Base-by-base conservation (phyloP, 495 filamentous ascomycete species). In the Bathelium albidoporum region DNA sequence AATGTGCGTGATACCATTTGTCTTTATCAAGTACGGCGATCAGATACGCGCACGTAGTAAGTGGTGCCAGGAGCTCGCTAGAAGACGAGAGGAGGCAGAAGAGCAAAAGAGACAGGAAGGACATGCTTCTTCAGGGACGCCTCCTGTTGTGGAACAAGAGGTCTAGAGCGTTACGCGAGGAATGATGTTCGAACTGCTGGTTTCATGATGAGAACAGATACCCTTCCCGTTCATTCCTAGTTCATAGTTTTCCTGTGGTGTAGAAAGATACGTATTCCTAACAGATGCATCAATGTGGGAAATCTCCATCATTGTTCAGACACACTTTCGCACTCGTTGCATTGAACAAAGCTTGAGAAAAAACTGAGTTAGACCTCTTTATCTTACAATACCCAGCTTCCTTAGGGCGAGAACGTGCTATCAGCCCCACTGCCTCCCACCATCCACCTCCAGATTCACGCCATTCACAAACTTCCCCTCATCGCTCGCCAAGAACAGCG, bases 41-140 rank as follows among this genome's bases (percentile, higher is more conserved):
- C 60, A 28, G 58, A 69, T 78, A 20, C 65, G 75, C 49, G 68
- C 66, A 43, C 74, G 67, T 59, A 73, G 71, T 58, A 68, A 70
- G 68, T 78, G 77, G 62, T 77, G 75, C 64, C 74, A 76, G 68
- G 69, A 75, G 59, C 52, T 78, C 62, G 59, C 44, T 45, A 69
- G 52, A 66, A 66, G 68, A 64, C 65, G 63, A 62, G 67, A 71
- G 59, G 70, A 68, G 64, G 62, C 32, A n/a, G 69, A 70, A 62
- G 53, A 32, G 59, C 59, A 63, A 59, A 64, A 69, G 61, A 68
- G 65, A 52, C 60, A 65, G 62, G 36, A 55, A 55, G 11, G 7
- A 29, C 5, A 49, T 49, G 44, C 22, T 20, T 28, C 49, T 10
- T 16, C 49, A 29, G 16, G 11, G 20, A 28, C 49, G 26, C 10